Base-by-base conservation (phyloP, 495 filamentous ascomycete genomes). In the Oleoguttula mirabilis region DNA sequence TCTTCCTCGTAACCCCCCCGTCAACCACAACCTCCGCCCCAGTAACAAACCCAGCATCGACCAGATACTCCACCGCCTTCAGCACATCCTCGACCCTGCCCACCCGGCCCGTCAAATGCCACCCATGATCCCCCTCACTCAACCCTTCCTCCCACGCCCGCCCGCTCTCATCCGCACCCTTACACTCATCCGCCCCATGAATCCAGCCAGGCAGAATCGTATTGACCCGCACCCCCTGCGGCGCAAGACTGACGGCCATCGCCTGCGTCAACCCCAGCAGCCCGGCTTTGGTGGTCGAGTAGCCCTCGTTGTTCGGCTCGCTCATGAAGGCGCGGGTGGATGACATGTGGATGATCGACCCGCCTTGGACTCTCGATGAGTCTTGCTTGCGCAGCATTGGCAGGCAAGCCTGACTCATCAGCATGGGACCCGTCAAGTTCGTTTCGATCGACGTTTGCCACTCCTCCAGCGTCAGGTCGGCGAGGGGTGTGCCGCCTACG, bases 151-250 rank as follows among this genome's bases (percentile, higher is more conserved):
- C 55, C 51, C 46, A 55, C n/a, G 32, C 20, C 33, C 21, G 50
- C 4, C 47, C 52, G 12, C 16, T 23, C 45, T 46, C 43, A 48
- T 56, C 57, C 2, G 50, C 52, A 10, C 36, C 17, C 41, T 54
- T 48, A 21, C 41, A 54, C 45, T 60, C 55, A 24, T 58, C 45
- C 22, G 32, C 41, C 3, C 58, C 52, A 35, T 58, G 35, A 27
- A 60, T 56, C 57, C 57, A 56, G n/a, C 57, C 57, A 4, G 44
- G 55, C 17, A 56, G 28, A 10, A 60, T 48, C 1, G 52, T 50
- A 31, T 60, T 60, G 7, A 57, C 53, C 2, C 57, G 47, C 2
- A 60, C 43, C 10, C 35, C 45, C 16, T 35, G 45, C 28, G 27
- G 45, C 34, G 38, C 48, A 4, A 56, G 38, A 14, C 43, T 50